Percentiles rank a stretch among this genome's conserved stretches.
These are phyloP conservation scores for Xylogone sp. DNA, from an alignment of 2,329 filamentous ascomycete genomes.

Conservation along the genomic window DNA sequence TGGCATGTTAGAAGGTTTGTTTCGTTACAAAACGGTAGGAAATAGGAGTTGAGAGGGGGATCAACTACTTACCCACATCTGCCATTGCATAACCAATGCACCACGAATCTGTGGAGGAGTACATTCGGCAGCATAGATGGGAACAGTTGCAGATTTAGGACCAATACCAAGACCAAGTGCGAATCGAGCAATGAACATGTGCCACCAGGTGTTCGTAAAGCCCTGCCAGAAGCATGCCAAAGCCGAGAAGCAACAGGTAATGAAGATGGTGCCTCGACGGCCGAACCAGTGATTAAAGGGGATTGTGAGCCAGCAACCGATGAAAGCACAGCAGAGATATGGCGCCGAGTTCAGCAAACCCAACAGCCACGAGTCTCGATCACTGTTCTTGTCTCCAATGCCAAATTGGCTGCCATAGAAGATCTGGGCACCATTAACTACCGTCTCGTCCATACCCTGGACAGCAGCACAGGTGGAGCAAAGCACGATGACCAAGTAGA, in stretches of 20 bases:
- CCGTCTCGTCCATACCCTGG: conserved; percentile 69
- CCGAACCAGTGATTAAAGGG: conserved; percentile 69
- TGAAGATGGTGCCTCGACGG: conserved; percentile 66
- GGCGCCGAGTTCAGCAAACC: conserved; percentile 60
- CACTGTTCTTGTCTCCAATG: conserved; percentile 41
- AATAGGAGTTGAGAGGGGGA: neutral
- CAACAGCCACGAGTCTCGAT: conserved; percentile 51
- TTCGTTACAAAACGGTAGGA: neutral
- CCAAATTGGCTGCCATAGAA: conserved; percentile 61
- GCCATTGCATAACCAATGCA: conserved; percentile 71
- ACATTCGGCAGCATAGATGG: conserved; percentile 67
- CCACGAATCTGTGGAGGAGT: conserved; percentile 61
- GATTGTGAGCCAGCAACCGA: conserved; percentile 71
- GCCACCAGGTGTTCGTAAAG: conserved; percentile 59
- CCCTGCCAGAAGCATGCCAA: conserved; percentile 46
- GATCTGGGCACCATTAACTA: conserved; percentile 65
- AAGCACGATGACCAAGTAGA: conserved; percentile 63
- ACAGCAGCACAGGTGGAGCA: conserved; percentile 68
- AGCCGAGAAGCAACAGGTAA: conserved; percentile 61
- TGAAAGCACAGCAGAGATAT: conserved; percentile 63
- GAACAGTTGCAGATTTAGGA: conserved; percentile 66
- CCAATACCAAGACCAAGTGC: conserved; percentile 67
- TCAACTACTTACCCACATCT: conserved; percentile 38
- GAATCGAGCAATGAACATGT: conserved; percentile 69
- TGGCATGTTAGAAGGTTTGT: neutral